Percentiles rank a stretch among this genome's conserved stretches.
These are phyloP conservation scores for Pseudogymnoascus sp. DNA, from an alignment of 2,329 filamentous ascomycete species.

Conservation along the genomic window DNA sequence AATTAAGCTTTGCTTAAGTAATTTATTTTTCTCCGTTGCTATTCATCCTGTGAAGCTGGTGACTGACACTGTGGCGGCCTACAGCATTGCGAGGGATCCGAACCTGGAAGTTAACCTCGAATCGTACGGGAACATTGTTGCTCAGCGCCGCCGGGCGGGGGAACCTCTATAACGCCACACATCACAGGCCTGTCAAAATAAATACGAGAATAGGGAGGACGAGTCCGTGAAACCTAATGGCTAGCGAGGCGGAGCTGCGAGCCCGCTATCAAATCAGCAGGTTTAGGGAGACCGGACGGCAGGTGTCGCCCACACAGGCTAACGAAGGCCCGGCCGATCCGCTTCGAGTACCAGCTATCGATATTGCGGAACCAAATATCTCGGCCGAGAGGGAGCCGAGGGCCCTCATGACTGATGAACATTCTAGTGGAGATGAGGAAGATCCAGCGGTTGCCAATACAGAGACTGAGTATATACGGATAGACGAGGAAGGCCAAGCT, in stretches of 20 bases:
- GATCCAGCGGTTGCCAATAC: not conserved
- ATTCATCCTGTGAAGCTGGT: not conserved
- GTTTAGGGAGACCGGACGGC: not conserved
- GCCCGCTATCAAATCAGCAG: slow-evolving; percentile 8
- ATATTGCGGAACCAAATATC: not conserved
- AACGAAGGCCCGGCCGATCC: not conserved
- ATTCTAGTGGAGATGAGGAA: not conserved
- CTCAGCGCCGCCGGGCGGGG: not conserved
- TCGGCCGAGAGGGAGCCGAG: not conserved
- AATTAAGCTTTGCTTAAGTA: not conserved
- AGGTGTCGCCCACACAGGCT: not conserved
- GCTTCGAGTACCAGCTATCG: not conserved
- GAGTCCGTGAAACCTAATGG: not conserved
- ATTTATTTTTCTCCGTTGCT: not conserved
- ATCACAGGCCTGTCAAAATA: not conserved
- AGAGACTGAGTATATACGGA: not conserved
- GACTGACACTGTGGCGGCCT: not conserved
- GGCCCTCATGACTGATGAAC: not conserved
- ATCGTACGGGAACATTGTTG: not conserved
- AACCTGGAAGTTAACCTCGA: not conserved
- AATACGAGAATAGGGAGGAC: not conserved
- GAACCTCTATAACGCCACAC: not conserved
- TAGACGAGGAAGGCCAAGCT: not conserved
- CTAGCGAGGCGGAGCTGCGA: slow-evolving; percentile 9
- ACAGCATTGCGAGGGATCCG: not conserved